Percentiles rank a stretch among this genome's conserved stretches.
Conservation (phyloP, 169 alveolate species). For the Besnoitia besnoiti region DNA sequence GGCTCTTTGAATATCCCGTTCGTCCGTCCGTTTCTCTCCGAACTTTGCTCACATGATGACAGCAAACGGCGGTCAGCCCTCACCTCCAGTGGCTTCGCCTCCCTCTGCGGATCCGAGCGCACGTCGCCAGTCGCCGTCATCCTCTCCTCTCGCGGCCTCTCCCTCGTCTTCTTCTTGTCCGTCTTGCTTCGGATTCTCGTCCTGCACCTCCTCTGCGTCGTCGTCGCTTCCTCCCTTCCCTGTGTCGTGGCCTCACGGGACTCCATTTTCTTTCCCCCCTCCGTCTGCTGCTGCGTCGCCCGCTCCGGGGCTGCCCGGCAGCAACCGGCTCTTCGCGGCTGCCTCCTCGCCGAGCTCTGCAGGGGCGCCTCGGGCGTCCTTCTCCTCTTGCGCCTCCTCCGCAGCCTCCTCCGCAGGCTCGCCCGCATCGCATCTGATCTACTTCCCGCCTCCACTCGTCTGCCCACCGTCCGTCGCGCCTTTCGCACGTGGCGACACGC, state of each 20-base stretch:
- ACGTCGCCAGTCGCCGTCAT: background rate
- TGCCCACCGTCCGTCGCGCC: constrained; percentile 11
- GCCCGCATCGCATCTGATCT: background rate
- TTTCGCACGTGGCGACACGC: background rate
- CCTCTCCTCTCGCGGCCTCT: background rate
- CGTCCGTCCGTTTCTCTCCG: too few species aligned
- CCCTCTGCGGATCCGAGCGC: background rate
- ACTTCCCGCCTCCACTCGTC: background rate
- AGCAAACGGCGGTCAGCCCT: too few species aligned
- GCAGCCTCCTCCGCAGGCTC: background rate
- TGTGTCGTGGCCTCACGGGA: background rate
- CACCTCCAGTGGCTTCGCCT: too few species aligned
- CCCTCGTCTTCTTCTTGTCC: background rate
- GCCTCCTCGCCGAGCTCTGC: background rate
- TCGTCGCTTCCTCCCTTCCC: background rate
- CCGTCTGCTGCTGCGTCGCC: background rate
- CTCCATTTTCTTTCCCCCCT: background rate
- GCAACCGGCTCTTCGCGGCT: background rate
- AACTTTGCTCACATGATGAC: too few species aligned
- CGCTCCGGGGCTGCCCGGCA: background rate
- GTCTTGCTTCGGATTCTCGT: background rate
- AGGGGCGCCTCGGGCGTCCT: background rate
- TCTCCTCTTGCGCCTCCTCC: background rate
- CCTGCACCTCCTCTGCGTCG: background rate
- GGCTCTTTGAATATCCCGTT: too few species aligned